Evolutionary conservation across 805 yeast genomes (phyloP).

Genomic region (Candida taoyuanica): DNA sequence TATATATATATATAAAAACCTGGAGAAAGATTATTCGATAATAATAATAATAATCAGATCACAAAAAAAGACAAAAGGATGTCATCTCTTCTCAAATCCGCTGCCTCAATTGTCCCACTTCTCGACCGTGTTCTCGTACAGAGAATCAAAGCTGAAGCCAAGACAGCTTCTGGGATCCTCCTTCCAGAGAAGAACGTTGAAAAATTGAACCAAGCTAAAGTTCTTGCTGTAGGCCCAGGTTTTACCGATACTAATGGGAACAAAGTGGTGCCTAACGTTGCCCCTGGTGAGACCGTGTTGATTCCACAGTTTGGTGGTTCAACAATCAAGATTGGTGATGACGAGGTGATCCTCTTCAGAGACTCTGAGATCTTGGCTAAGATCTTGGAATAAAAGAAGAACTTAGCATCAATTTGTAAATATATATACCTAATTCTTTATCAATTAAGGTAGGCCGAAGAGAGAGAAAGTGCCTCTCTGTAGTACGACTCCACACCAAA

Average conservation of each 20-base stretch:
- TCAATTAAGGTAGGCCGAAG: too few species aligned
- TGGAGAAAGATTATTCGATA: neutral
- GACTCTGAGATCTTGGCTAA: conserved; percentile 95
- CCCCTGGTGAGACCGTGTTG: conserved; percentile 89
- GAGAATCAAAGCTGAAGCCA: conserved; percentile 84
- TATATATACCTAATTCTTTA: too few species aligned
- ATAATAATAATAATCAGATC: neutral
- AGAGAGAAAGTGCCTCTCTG: conserved; percentile 33
- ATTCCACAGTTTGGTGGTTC: conserved; percentile 95
- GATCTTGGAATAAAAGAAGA: conserved; percentile 63
- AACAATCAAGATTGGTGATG: conserved; percentile 80
- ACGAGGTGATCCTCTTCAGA: conserved; percentile 75
- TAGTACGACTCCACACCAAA: conserved; percentile 59
- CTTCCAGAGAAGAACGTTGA: conserved; percentile 96
- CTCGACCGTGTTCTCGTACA: conserved; percentile 96
- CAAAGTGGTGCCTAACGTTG: conserved; percentile 66
- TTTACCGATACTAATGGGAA: conserved; percentile 70
- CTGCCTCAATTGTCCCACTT: conserved; percentile 84
- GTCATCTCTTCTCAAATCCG: conserved; percentile 70
- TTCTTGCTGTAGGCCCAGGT: conserved; percentile 95
- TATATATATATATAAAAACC: too few species aligned
- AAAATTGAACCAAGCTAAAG: conserved; percentile 88
- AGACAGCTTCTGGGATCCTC: conserved; percentile 89
- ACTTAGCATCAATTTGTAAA: too few species aligned
- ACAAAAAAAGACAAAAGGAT: conserved; percentile 11